Conservation (phyloP, 192 early-diverging fungal species). For the Pilaira anomala region DNA sequence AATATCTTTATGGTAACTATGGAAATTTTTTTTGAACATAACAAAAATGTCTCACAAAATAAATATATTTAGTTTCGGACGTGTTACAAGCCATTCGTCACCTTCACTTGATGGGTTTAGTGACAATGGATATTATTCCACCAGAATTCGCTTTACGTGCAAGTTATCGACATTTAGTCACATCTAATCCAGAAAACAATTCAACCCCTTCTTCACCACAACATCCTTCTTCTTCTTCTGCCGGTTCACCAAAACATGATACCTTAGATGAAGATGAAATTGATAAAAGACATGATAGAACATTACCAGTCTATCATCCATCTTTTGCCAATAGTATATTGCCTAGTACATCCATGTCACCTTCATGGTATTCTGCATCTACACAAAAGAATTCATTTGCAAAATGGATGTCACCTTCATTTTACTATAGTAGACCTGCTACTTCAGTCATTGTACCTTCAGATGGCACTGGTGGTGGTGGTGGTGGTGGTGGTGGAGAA, state of each 20-base stretch:
- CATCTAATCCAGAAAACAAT: neutral
- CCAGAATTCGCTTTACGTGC: conserved; percentile 30
- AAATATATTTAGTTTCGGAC: conserved; percentile 21
- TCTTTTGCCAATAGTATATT: conserved; percentile 29
- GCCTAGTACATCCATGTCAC: conserved; percentile 35
- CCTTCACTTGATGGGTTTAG: conserved; percentile 24
- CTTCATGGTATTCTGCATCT: conserved; percentile 38
- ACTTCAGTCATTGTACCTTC: conserved; percentile 26
- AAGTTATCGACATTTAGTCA: conserved; percentile 21
- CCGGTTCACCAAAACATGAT: neutral
- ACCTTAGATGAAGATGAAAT: neutral
- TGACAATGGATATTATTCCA: conserved; percentile 33
- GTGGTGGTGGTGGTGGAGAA: neutral
- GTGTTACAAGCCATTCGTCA: conserved; percentile 26
- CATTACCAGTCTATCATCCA: conserved; percentile 28
- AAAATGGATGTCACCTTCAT: conserved; percentile 37
- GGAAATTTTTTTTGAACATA: neutral
- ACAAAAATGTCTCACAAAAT: neutral
- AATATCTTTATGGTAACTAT: conserved; percentile 32
- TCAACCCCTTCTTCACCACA: neutral
- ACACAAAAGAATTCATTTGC: conserved; percentile 34
- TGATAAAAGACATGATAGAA: neutral
- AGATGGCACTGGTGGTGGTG: conserved; percentile 2
- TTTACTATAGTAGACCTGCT: conserved; percentile 35
- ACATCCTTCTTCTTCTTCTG: neutral